Evolutionary conservation across 106 monocot genomes (phyloP), one percentile per base, ranked within the genome.

Genomic region (Dendrobium nobile): DNA sequence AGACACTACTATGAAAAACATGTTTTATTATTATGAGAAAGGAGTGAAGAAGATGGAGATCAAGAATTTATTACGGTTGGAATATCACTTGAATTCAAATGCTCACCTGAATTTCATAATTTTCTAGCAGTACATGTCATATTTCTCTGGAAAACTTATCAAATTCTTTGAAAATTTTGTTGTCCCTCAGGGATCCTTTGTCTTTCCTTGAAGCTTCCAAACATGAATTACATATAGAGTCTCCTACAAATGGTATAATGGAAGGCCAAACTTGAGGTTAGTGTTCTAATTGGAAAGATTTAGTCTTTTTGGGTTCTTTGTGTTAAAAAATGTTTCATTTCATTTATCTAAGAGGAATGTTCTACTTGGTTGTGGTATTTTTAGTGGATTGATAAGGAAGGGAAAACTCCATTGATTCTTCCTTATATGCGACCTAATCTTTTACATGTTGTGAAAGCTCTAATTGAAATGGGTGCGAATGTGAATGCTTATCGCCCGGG

Each of bases 401-500:
- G 99, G 78, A 95, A 87, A 54, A 99, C 91, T 6, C 99, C 99
- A 0, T 73, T 99, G 82, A 95, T 99, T 42, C 45, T 90, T 10
- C 93, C 99, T 0, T 91, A 91, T 79, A 84, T 91, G 88, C 85
- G 82, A 79, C 88, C 88, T 9, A 88, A 93, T 67, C 82, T 85
- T 40, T 19, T 99, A 22, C 79, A 56, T 28, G 91, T 93, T 37
- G 99, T 84, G 0, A 83, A 91, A 54, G 78, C 82, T 51, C 73
- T 99, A 67, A 81, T 99, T 27, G 95, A 95, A 44, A 72, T 99
- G 76, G 99, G 99, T 75, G 99, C 99, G 54, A 90, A 99, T 82
- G 90, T 95, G 27, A 93, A 99, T 78, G 91, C 88, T 74, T 99
- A 95, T 59, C 88, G 99, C 3, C 93, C 99, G 55, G 92, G 98